Evolutionary conservation across 2,329 filamentous ascomycete genomes (phyloP).

Genomic region (Ilyonectria sp.): DNA sequence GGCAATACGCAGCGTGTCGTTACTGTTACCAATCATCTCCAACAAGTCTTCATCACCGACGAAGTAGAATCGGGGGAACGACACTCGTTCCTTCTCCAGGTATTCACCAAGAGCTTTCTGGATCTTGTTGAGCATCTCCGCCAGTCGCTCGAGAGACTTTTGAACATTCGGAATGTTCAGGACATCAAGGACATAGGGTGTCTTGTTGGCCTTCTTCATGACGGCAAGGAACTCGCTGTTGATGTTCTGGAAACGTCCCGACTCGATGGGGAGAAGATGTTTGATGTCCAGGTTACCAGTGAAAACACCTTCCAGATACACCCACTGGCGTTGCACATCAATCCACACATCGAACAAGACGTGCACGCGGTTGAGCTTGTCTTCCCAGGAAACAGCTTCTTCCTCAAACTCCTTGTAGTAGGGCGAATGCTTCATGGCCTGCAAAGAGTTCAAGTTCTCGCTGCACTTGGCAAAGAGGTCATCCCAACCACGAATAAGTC

Average conservation of each 20-base stretch:
- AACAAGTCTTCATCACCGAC: constrained; percentile 98
- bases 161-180: constrained; percentile 96
- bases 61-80: constrained; percentile 99
- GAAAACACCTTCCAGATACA: constrained; percentile 98
- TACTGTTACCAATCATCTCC: constrained; percentile 99
- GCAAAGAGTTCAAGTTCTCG: constrained; percentile 96
- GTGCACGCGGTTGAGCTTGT: constrained; percentile 97
- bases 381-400: constrained; percentile 96
- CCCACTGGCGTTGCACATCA: constrained; percentile 99
- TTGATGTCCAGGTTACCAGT: constrained; percentile 99
- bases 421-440: constrained; percentile 98
- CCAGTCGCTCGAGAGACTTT: constrained; percentile 93
- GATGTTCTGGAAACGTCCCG: constrained; percentile 97
- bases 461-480: constrained; percentile 98
- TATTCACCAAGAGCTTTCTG: constrained; percentile 99
- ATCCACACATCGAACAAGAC: constrained; percentile 99
- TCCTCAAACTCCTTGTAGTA: constrained; percentile 99
- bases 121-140: constrained; percentile 98
- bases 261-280: constrained; percentile 95
- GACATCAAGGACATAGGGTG: constrained; percentile 94
- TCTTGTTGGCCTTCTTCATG: constrained; percentile 99
- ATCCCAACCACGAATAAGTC: constrained; percentile 97
- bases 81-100: constrained; percentile 95
- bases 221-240: constrained; percentile 99
- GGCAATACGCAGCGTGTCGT: constrained; percentile 94